These are phyloP conservation scores for Sonneratia alba DNA, from an alignment of 345 rosid species.

Conservation along the genomic window DNA sequence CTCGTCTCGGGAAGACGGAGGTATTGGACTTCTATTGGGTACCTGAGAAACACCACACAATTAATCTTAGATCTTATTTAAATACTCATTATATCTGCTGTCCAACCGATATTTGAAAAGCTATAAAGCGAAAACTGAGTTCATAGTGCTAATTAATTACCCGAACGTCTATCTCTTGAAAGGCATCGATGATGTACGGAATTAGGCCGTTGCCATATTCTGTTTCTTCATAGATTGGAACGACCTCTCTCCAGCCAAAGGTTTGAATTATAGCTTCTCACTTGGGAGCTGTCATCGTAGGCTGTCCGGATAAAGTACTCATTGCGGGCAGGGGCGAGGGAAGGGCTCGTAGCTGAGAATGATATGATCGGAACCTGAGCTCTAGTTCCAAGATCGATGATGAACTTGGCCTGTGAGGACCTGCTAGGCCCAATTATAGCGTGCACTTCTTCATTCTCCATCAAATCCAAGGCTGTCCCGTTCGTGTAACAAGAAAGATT, in stretches of 20 bases:
- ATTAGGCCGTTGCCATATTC: slow-evolving; percentile 26
- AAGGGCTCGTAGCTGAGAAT: slow-evolving; percentile 23
- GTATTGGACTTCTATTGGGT: slow-evolving; percentile 14
- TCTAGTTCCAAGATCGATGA: slow-evolving; percentile 20
- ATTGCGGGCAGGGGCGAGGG: slow-evolving; percentile 7
- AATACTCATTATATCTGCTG: too few relatives aligned
- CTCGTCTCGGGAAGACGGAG: slow-evolving; percentile 8
- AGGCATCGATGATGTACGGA: slow-evolving; percentile 19
- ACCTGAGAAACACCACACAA: neutral
- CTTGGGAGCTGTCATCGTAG: slow-evolving; percentile 22
- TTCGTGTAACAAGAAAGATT: too few relatives aligned
- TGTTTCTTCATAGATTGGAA: slow-evolving; percentile 24
- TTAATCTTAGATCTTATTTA: too few relatives aligned
- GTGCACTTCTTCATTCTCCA: slow-evolving; percentile 25
- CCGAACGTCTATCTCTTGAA: slow-evolving; percentile 17
- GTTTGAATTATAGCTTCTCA: slow-evolving; percentile 18
- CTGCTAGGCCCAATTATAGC: slow-evolving; percentile 34
- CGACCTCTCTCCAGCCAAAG: slow-evolving; percentile 28
- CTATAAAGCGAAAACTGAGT: neutral
- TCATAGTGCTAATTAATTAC: neutral
- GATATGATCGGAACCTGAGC: slow-evolving; percentile 31
- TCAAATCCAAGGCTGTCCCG: slow-evolving; percentile 36
- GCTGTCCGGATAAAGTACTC: slow-evolving; percentile 23
- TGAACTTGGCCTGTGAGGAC: slow-evolving; percentile 24
- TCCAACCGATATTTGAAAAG: too few relatives aligned